phyloP scores from a whole-genome alignment of 2,329 filamentous ascomycete species.

The Cladophialophora chaetospira region DNA sequence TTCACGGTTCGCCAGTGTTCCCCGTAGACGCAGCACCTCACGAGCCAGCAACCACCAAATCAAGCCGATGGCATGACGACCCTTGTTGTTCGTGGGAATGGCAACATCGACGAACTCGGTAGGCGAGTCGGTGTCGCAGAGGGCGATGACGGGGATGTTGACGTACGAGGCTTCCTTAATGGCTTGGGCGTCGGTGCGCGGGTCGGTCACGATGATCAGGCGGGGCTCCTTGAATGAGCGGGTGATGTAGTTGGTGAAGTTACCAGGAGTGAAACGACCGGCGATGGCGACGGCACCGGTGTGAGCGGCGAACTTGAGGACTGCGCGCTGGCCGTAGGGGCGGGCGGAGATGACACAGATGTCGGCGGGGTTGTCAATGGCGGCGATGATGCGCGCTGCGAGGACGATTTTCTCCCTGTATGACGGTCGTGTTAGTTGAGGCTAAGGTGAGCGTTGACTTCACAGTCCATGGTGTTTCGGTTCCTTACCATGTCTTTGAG shows the following conservation, averaged over 20 bases:
- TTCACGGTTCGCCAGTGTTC: constrained; percentile 94
- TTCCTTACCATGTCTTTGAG: constrained; percentile 94
- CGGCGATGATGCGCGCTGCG: constrained; percentile 96
- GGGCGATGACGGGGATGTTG: constrained; percentile 99
- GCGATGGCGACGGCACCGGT: constrained; percentile 97
- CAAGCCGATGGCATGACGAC: constrained; percentile 96
- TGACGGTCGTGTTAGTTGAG: constrained; percentile 12
- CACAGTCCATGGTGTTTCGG: neutral
- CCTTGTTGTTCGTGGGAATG: constrained; percentile 99
- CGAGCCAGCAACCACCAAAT: constrained; percentile 99
- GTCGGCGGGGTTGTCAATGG: constrained; percentile 99
- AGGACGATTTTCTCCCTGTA: constrained; percentile 98
- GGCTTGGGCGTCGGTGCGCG: constrained; percentile 98
- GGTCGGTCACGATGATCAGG: constrained; percentile 98
- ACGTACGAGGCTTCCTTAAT: constrained; percentile 99
- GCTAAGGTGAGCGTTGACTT: neutral
- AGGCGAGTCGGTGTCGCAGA: constrained; percentile 98
- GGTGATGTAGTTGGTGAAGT: constrained; percentile 99
- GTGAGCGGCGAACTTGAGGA: constrained; percentile 99
- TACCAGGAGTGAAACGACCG: constrained; percentile 99
- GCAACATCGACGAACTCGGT: constrained; percentile 99
- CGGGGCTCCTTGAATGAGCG: constrained; percentile 99
- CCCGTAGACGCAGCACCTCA: constrained; percentile 98
- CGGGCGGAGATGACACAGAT: constrained; percentile 99
- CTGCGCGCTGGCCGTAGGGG: constrained; percentile 98